These are phyloP conservation scores for Globisporangium barbulae DNA, from an alignment of 352 stramenopile species.

Conservation along the genomic window DNA sequence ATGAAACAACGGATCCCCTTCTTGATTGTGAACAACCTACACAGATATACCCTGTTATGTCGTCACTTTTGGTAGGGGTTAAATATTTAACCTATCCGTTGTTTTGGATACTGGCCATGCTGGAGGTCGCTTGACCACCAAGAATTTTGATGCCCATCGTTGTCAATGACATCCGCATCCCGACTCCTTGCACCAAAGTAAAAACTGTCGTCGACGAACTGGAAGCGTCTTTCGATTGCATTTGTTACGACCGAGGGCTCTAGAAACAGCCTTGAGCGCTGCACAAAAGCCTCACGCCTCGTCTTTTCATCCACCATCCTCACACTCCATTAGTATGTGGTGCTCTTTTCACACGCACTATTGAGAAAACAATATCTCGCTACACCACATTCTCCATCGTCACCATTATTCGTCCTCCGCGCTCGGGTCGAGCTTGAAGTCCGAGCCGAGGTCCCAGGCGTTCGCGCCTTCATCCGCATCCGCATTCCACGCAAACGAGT, in stretches of 20 bases:
- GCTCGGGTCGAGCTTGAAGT: constrained; percentile 32
- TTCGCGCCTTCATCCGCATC: constrained; percentile 65
- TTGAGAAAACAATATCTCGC: not conserved
- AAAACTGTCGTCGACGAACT: too few relatives aligned
- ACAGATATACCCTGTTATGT: too few relatives aligned
- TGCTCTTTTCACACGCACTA: not conserved
- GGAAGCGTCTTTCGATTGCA: not conserved
- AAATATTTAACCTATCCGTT: too few relatives aligned
- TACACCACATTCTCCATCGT: not conserved
- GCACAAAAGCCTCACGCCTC: not conserved
- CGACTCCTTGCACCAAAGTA: too few relatives aligned
- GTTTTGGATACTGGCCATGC: too few relatives aligned
- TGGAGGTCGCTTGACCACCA: too few relatives aligned
- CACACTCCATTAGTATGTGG: not conserved
- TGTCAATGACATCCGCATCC: too few relatives aligned
- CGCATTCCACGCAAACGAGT: constrained; percentile 72
- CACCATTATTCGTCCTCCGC: not conserved
- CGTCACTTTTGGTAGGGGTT: too few relatives aligned
- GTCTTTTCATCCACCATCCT: not conserved
- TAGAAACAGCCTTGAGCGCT: not conserved
- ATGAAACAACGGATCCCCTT: too few relatives aligned
- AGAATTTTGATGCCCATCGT: too few relatives aligned
- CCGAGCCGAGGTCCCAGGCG: constrained; percentile 43
- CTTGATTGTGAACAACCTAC: too few relatives aligned
- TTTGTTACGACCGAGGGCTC: not conserved